phyloP scores from a whole-genome alignment of 2,329 filamentous ascomycete species.

The Ampelomyces quisqualis region DNA sequence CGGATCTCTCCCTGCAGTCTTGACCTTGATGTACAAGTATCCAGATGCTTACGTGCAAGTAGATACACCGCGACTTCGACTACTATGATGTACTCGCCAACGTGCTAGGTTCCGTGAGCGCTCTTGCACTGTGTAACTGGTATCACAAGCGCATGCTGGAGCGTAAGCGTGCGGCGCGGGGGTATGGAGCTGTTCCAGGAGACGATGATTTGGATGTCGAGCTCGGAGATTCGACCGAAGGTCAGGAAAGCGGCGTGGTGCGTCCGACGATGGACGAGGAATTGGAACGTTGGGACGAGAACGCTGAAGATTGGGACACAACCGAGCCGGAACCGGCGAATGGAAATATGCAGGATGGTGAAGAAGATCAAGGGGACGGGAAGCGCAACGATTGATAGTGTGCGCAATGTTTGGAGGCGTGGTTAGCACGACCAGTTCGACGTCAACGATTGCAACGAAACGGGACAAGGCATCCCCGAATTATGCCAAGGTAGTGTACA shows the following conservation, averaged over 20 bases:
- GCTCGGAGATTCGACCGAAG: slow-evolving; percentile 62
- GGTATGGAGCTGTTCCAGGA: slow-evolving; percentile 69
- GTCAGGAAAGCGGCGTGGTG: slow-evolving; percentile 66
- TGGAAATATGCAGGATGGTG: slow-evolving; percentile 28
- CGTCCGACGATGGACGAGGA: slow-evolving; percentile 67
- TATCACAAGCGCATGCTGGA: slow-evolving; percentile 97
- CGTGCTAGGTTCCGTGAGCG: slow-evolving; percentile 71
- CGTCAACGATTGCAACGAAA: slow-evolving; percentile 8
- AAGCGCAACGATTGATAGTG: slow-evolving; percentile 46
- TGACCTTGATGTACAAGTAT: too few relatives aligned
- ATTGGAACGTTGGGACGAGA: slow-evolving; percentile 93
- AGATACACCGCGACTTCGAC: slow-evolving; percentile 63
- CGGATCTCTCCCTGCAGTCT: not conserved
- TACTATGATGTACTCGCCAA: slow-evolving; percentile 87
- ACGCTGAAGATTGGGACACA: slow-evolving; percentile 68
- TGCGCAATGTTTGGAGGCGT: too few relatives aligned
- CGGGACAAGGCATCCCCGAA: too few relatives aligned
- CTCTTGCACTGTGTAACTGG: slow-evolving; percentile 75
- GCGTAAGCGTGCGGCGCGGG: slow-evolving; percentile 71
- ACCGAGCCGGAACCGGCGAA: slow-evolving; percentile 48
- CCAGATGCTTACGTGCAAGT: slow-evolving; percentile 10
- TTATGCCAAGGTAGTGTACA: too few relatives aligned
- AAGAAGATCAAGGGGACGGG: slow-evolving; percentile 35
- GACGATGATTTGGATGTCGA: slow-evolving; percentile 67
- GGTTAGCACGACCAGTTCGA: too few relatives aligned